phyloP scores from a whole-genome alignment of 2,329 filamentous ascomycete genomes.

The Rutstroemia sp. region DNA sequence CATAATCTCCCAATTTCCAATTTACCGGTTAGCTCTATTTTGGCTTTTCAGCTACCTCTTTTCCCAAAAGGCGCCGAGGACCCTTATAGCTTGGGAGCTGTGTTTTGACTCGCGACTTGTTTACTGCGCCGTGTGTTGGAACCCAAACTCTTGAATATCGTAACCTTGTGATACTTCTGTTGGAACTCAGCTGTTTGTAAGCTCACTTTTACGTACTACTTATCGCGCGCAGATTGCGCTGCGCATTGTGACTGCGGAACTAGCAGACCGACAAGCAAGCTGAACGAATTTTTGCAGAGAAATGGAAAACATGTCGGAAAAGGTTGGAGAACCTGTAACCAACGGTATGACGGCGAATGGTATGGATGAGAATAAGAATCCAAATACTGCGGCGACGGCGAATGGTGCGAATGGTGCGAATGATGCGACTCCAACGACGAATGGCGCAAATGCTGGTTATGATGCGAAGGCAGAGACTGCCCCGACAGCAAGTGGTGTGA shows the following conservation, averaged over 20 bases:
- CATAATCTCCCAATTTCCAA: too few relatives aligned
- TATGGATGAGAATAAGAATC: not conserved
- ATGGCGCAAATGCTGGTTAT: not conserved
- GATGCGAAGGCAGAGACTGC: not conserved
- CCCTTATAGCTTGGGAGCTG: too few relatives aligned
- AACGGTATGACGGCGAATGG: not conserved
- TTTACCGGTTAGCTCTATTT: too few relatives aligned
- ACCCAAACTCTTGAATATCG: too few relatives aligned
- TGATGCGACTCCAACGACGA: not conserved
- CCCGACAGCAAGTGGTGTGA: not conserved
- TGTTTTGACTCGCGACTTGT: too few relatives aligned
- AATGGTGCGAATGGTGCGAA: not conserved
- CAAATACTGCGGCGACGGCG: not conserved
- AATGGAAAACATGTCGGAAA: conserved; percentile 4
- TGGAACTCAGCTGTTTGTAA: not conserved
- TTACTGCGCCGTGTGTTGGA: too few relatives aligned
- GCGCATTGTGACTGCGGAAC: not conserved
- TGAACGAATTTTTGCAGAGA: not conserved
- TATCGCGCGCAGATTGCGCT: not conserved
- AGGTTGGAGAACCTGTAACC: not conserved
- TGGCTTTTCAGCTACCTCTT: too few relatives aligned
- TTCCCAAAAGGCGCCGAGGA: too few relatives aligned
- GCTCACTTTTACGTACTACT: not conserved
- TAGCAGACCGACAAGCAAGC: not conserved
- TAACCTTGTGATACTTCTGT: not conserved